A percentile compares a stretch with the other conserved stretches of the same genome.
Evolutionary conservation across 169 alveolate species (phyloP).

Genomic region (Blepharisma undulans): DNA sequence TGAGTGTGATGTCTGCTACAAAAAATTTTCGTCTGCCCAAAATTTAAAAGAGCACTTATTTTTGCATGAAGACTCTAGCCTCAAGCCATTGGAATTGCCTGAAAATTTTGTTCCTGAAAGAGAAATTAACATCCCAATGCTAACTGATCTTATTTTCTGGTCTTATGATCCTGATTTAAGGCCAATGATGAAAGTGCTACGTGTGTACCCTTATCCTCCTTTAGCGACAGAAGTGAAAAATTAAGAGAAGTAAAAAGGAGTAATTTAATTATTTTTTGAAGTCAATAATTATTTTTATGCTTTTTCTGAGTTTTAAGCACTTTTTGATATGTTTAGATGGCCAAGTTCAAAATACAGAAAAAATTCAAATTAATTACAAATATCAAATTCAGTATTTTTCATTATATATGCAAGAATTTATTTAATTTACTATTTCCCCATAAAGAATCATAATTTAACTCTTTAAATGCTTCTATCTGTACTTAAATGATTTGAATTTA

Average conservation of each 20-base stretch:
- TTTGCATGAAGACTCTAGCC: not conserved
- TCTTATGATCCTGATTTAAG: not conserved
- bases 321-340: too few relatives aligned
- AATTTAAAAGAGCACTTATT: constrained; percentile 19
- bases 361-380: not conserved
- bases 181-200: not conserved
- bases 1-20: constrained; percentile 31
- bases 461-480: too few relatives aligned
- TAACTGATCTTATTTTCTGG: not conserved
- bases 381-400: too few relatives aligned
- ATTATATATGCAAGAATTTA: too few relatives aligned
- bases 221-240: not conserved
- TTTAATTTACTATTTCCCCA: too few relatives aligned
- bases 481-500: too few relatives aligned
- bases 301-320: not conserved
- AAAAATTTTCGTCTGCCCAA: constrained; percentile 36
- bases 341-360: not conserved
- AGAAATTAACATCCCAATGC: constrained; percentile 4
- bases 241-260: not conserved
- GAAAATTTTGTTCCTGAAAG: not conserved
- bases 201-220: constrained; percentile 32
- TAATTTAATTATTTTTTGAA: not conserved
- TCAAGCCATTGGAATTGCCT: not conserved
- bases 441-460: too few relatives aligned
- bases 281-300: not conserved